Percentiles rank a stretch among this genome's conserved stretches.
Conservation (phyloP, 1,139 yeast species). For the Candida neerlandica region DNA sequence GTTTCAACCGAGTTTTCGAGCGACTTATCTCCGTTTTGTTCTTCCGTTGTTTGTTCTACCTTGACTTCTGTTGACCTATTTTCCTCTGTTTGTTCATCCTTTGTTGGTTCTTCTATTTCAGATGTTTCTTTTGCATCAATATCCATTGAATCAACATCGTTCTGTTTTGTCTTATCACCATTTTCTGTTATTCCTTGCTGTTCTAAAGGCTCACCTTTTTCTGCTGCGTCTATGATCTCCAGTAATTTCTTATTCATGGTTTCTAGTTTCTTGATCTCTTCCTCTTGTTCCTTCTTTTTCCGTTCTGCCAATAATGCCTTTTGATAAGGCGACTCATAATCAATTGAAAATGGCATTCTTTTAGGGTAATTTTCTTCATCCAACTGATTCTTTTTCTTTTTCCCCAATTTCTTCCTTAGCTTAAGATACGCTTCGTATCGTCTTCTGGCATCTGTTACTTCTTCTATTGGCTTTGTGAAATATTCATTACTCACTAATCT, state of each 20-base stretch:
- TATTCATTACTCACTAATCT: slow-evolving; percentile 49
- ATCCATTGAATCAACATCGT: neutral
- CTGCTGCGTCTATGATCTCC: slow-evolving; percentile 41
- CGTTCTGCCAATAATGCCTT: slow-evolving; percentile 25
- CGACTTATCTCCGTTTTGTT: neutral
- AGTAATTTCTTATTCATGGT: slow-evolving; percentile 14
- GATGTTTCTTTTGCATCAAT: neutral
- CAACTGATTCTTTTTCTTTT: slow-evolving; percentile 29
- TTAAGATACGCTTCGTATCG: slow-evolving; percentile 27
- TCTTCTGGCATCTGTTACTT: slow-evolving; percentile 48
- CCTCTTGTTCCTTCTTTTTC: slow-evolving; percentile 17
- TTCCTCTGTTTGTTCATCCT: neutral
- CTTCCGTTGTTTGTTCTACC: neutral
- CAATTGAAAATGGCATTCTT: slow-evolving; percentile 41
- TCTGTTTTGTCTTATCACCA: slow-evolving; percentile 26
- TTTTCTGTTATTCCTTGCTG: slow-evolving; percentile 53
- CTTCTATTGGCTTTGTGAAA: slow-evolving; percentile 53
- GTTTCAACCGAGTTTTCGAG: neutral
- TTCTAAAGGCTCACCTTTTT: slow-evolving; percentile 45
- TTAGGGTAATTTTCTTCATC: slow-evolving; percentile 18
- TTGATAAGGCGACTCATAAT: slow-evolving; percentile 38
- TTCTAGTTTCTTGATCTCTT: slow-evolving; percentile 13
- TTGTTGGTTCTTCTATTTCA: neutral
- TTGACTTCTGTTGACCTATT: neutral
- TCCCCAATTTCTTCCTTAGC: slow-evolving; percentile 43